Base-by-base conservation (phyloP, 805 yeast genomes). In the Candida cerambycidarum region DNA sequence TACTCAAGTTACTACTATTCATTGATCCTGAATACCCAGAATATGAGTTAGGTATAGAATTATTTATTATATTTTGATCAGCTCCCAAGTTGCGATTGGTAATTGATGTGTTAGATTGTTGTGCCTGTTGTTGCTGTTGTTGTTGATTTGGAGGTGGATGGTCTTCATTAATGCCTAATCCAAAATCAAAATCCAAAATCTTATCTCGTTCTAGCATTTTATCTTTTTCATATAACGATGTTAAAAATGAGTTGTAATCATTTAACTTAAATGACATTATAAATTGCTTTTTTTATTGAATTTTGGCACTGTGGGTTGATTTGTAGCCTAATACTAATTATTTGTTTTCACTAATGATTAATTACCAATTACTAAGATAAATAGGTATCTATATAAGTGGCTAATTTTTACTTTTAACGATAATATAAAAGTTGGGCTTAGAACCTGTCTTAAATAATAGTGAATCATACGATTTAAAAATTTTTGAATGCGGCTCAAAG, bases 181-280 rank as follows among this genome's bases (percentile, higher is more conserved):
- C 51, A 27, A 47, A 47, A 29, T 47, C 48, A 31, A 47, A 44
- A 25, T 44, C 46, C 6, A 47, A 25, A 17, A 42, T 25, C 23
- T 43, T 33, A 35, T 40, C 39, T 21, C 37, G 32, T 34, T 34
- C 38, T 24, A 21, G 32, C 24, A 15, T 31, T 21, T 46, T 47
- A 27, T 51, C 52, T 39, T 54, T 57, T 14, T 58, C 65, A 34
- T 47, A 56, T 29, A 61, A 42, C 0, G 65, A 56, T 4, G 55
- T 48, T 39, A 61, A 46, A 40, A 55, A 62, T 3, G 61, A 57
- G 44, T 59, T 56, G 40, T 61, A 61, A 41, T 61, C 66, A 45
- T 62, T 58, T 36, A 61, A 28, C 36, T 49, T 56, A 38, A 55
- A 61, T 18, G 65, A 50, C 67, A 62, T 62, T 34, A 23, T 34